Evolutionary conservation across 2,329 filamentous ascomycete genomes (phyloP).

Genomic region (Drechmeria coniospora): DNA sequence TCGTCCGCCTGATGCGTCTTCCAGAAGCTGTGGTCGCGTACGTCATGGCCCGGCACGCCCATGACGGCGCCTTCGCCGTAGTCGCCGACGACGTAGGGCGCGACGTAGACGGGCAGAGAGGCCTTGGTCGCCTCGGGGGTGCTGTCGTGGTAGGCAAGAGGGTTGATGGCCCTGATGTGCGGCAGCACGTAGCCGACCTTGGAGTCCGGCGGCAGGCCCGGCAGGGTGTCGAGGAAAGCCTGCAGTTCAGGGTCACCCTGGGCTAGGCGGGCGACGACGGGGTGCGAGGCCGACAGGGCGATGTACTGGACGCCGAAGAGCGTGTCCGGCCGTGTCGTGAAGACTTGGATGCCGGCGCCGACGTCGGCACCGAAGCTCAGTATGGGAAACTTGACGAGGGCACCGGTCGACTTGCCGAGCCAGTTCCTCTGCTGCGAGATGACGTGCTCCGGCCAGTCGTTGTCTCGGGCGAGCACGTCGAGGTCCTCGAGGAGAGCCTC

Average conservation of each 20-base stretch:
- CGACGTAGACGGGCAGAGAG: conserved; percentile 60
- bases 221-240: conserved; percentile 51
- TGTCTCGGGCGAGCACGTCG: conserved; percentile 44
- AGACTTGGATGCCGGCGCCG: conserved; percentile 48
- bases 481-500: conserved; percentile 58
- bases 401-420: conserved; percentile 67
- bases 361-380: conserved; percentile 24
- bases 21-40: conserved; percentile 69
- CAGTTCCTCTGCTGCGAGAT: conserved; percentile 75
- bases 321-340: conserved; percentile 75
- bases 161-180: conserved; percentile 47
- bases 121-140: conserved; percentile 35
- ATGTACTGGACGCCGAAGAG: conserved; percentile 78
- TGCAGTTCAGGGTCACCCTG: conserved; percentile 44
- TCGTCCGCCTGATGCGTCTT: conserved; percentile 46
- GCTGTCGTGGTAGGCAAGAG: conserved; percentile 40
- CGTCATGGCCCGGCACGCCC: conserved; percentile 79
- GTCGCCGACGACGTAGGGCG: conserved; percentile 71
- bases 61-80: conserved; percentile 83
- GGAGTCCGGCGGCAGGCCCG: conserved; percentile 35
- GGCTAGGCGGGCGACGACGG: conserved; percentile 48
- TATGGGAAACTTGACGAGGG: conserved; percentile 55
- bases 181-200: conserved; percentile 55
- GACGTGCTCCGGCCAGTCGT: conserved; percentile 70
- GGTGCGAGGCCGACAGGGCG: conserved; percentile 60